These are phyloP conservation scores for Globisporangium solare DNA, from an alignment of 352 stramenopile genomes.

Conservation along the genomic window DNA sequence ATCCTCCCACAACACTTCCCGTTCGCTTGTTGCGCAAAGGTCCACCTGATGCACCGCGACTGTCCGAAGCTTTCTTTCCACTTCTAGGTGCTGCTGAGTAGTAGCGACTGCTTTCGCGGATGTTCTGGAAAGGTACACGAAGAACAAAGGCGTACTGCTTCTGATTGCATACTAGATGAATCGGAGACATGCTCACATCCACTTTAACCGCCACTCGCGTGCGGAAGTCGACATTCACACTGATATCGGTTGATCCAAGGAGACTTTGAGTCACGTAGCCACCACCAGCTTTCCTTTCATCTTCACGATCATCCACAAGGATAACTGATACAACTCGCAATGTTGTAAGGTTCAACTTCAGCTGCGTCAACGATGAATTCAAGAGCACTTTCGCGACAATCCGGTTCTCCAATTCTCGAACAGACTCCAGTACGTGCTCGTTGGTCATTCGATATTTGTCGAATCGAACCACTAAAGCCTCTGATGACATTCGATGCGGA, in stretches of 20 bases:
- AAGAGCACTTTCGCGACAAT: conserved; percentile 82
- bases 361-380: conserved; percentile 72
- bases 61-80: conserved; percentile 1
- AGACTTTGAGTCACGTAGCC: conserved; percentile 67
- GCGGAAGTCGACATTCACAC: conserved; percentile 55
- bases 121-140: conserved; percentile 70
- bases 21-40: conserved; percentile 4
- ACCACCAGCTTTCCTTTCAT: conserved; percentile 23
- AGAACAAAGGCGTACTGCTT: conserved; percentile 81
- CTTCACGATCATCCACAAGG: conserved; percentile 41
- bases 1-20: conserved; percentile 7
- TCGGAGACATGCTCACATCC: conserved; percentile 42
- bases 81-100: conserved; percentile 15
- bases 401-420: conserved; percentile 63
- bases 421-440: conserved; percentile 53
- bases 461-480: conserved; percentile 68
- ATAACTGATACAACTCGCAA: conserved; percentile 77
- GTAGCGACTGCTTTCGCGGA: conserved; percentile 58
- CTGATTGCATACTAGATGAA: conserved; percentile 79
- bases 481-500: conserved; percentile 68
- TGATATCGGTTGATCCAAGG: conserved; percentile 62
- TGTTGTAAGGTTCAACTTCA: conserved; percentile 58
- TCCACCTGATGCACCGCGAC: background rate
- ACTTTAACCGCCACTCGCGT: conserved; percentile 51
- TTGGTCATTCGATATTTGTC: conserved; percentile 66